These are phyloP conservation scores for Eimeria sp. DNA, from an alignment of 169 alveolate species.

Conservation along the genomic window DNA sequence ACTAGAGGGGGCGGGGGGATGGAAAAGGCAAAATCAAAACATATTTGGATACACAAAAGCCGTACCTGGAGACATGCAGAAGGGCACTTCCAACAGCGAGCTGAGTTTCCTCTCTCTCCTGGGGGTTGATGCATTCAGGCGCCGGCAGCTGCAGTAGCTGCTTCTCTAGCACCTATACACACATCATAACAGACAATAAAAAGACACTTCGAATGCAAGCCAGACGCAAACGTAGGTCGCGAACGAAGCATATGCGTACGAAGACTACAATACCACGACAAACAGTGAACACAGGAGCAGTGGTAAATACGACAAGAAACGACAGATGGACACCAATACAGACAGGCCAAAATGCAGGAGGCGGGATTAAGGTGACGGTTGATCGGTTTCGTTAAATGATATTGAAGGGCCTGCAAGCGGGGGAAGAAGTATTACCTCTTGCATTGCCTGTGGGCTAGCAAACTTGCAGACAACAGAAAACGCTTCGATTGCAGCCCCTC, in stretches of 20 bases:
- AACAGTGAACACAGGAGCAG: no score
- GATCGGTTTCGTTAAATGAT: not conserved
- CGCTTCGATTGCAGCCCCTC: slow-evolving; percentile 77
- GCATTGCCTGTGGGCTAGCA: slow-evolving; percentile 42
- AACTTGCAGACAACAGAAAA: slow-evolving; percentile 69
- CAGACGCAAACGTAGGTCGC: not conserved
- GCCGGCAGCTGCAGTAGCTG: slow-evolving; percentile 74
- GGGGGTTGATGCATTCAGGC: slow-evolving; percentile 36
- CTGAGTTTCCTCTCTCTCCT: slow-evolving; percentile 55
- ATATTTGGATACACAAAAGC: not conserved
- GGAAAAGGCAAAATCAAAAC: not conserved
- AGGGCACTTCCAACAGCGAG: slow-evolving; percentile 73
- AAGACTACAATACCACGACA: not conserved
- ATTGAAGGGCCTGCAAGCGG: not conserved
- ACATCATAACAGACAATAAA: not conserved
- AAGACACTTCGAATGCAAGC: not conserved
- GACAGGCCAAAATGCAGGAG: not conserved
- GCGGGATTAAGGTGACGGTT: not conserved
- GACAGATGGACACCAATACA: not conserved
- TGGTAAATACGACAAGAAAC: not conserved
- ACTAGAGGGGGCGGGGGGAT: not conserved
- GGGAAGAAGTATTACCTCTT: slow-evolving; percentile 44
- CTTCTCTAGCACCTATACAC: slow-evolving; percentile 59
- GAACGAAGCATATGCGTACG: not conserved
- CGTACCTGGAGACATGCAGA: slow-evolving; percentile 60